Base-by-base conservation (phyloP, 352 stramenopile genomes). In the Pythium aristosporum region DNA sequence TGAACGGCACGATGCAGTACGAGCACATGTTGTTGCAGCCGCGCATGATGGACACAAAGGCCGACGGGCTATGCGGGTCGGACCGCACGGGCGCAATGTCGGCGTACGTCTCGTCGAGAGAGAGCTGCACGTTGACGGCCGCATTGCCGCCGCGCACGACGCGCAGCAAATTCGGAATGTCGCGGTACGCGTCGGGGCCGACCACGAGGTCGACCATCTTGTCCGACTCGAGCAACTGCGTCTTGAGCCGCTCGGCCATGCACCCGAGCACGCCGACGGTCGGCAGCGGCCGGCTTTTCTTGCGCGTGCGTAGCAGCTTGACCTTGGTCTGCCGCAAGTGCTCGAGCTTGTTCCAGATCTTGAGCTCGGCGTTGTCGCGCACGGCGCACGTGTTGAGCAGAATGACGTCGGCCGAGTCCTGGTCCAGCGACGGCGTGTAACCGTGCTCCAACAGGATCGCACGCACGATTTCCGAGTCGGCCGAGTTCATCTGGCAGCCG, bases 11-110 rank as follows among this genome's bases (percentile, higher is more conserved):
- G 57, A 99, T 98, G 79, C 98, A 99, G 82, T 99, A 99, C 16
- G 88, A 98, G 79, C 98, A 99, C 89, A 99, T 99, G 76, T 99
- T 99, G 76, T 99, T 99, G 79, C 98, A 99, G 61, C 98, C 98
- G 49, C 97, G 82, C 96, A 99, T 99, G 71, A 99, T 99, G 13
- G 91, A 98, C 15, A 99, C 91, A 74, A 99, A 99, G 7, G 97
- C 96, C 43, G 97, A 91, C 23, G 91, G 91, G 47, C 74, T 87
- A 69, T 80, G 57, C 25, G 82, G 78, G 78, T 96, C 86, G 3
- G 79, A 78, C 16, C 97, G 87, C 53, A 99, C 86, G 1, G 98
- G 97, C 15, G 87, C 82, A 61, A 99, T 98, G 73, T 99, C 97
- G 16, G 96, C 96, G 76, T 99, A 99, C 5, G 97, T 99, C 80